Base-by-base conservation (phyloP, 2,329 filamentous ascomycete genomes). In the Phialocephala sp. region DNA sequence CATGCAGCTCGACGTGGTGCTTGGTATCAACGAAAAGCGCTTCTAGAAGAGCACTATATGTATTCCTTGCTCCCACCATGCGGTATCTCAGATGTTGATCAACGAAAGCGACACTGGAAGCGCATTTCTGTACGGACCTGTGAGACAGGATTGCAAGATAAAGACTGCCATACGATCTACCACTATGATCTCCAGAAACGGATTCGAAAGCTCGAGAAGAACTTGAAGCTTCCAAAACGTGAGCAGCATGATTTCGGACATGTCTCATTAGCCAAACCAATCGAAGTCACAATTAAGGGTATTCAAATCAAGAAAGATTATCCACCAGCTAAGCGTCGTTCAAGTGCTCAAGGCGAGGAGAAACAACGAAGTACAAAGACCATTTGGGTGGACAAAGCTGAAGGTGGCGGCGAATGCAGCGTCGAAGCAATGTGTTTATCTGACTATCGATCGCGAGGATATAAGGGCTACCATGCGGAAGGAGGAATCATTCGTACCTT, bases 11-110 rank as follows among this genome's bases (percentile, higher is more conserved):
- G 94, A 35, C 87, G 95, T 50, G 95, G 95, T 0, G 87, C 89
- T 0, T 99, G 95, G 95, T 98, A 98, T 76, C 94, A 97, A 75
- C 91, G 95, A 22, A 97, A 96, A 78, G 95, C 94, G 0, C 81
- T 99, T 0, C 79, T 99, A 1, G 95, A 99, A 80, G 95, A 99
- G 76, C 93, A 96, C 75, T 98, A 99, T 77, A 94, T 98, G 91
- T 85, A 88, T 74, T 81, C 84, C 4, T 75, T 91, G 6, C 68
- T 67, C 27, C 72, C 72, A 18, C 68, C 70, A 32, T 27, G 60
- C 4, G 66, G 67, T 15, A 59, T 73, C 11, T 60, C 58, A 1
- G 68, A 75, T 61, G 79, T 83, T 18, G 88, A 91, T 52, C 79
- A 80, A 9, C 90, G 91, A 74, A 95, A 92, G 79, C 94, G 90